These are phyloP conservation scores for Quercus ilex DNA, from an alignment of 306 rosid species.

Conservation along the genomic window DNA sequence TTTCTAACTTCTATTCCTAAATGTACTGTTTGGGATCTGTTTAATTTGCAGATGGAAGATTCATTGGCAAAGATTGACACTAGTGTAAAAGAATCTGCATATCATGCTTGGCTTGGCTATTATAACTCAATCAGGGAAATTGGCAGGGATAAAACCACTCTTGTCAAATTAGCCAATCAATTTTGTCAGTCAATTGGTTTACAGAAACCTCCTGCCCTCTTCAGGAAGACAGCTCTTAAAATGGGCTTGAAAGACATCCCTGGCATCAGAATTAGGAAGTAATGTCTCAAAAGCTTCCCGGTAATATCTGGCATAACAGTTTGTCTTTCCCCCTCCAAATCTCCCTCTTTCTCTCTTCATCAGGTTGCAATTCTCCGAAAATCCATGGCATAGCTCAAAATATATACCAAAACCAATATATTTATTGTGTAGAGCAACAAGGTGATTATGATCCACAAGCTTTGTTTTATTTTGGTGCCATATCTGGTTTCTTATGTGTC, in stretches of 20 bases:
- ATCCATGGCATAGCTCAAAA: not conserved
- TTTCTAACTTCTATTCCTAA: not conserved
- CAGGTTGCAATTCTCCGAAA: not conserved
- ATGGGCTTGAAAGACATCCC: slow-evolving; percentile 95
- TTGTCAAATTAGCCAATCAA: slow-evolving; percentile 60
- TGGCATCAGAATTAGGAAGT: slow-evolving; percentile 72
- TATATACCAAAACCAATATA: not conserved
- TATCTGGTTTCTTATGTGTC: not conserved
- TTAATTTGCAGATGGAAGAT: slow-evolving; percentile 57
- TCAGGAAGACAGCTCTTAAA: slow-evolving; percentile 72
- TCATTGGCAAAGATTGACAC: slow-evolving; percentile 70
- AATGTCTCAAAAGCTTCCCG: not conserved
- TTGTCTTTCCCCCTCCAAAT: too few relatives aligned
- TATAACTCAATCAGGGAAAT: slow-evolving; percentile 84
- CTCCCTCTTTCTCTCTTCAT: not conserved
- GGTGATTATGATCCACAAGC: not conserved
- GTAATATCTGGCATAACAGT: too few relatives aligned
- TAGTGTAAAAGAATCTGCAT: slow-evolving; percentile 82
- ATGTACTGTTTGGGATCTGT: slow-evolving; percentile 1
- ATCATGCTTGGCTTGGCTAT: slow-evolving; percentile 94
- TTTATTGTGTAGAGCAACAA: not conserved
- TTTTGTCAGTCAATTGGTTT: slow-evolving; percentile 83
- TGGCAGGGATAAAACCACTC: slow-evolving; percentile 76
- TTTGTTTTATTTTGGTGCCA: not conserved
- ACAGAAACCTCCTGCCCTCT: slow-evolving; percentile 75